Evolutionary conservation across 2,329 filamentous ascomycete genomes (phyloP), one percentile per base, ranked within the genome.

Genomic region (Epicoccum nigrum): DNA sequence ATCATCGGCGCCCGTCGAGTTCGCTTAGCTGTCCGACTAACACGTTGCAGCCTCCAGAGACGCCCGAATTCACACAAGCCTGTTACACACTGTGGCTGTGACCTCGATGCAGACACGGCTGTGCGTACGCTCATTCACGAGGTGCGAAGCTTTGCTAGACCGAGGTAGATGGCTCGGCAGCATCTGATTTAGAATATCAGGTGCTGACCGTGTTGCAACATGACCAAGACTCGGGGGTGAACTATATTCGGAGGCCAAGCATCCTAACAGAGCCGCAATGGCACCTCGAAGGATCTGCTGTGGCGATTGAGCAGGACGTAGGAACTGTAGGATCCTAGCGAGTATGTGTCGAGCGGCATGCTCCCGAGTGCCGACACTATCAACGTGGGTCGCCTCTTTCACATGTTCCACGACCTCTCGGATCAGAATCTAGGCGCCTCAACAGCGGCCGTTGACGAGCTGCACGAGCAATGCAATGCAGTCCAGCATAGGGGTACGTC

Each of bases 241-340:
- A 37, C 49, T 52, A 39, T 52, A 47, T 47, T 47, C 21, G 44
- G 49, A 34, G 25, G 49, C 49, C 49, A 47, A 54, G 50, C 34
- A 25, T 45, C 44, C 40, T 48, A 41, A 15, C 33, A 52, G 50
- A 48, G 45, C 50, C 45, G 39, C 50, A 54, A 45, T 31, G 35
- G 34, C 40, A 37, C 28, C 38, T 38, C n/a, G 9, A 23, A 33
- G 47, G 45, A 7, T 40, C 21, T 4, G 30, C 6, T 32, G 38
- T 38, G 34, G 40, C 16, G 43, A 19, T 12, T 44, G 33, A 19
- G 15, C 30, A 35, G 28, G 44, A 8, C 20, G 19, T 37, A n/a
- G n/a, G 15, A 44, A 13, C 23, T 9, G 23, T 25, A 25, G n/a
- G n/a, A n/a, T n/a, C n/a, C n/a, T n/a, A n/a, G n/a, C n/a, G n/a